These are phyloP conservation scores for Clitopilus hobsonii DNA, from an alignment of 768 basidiomycete genomes.

Conservation along the genomic window DNA sequence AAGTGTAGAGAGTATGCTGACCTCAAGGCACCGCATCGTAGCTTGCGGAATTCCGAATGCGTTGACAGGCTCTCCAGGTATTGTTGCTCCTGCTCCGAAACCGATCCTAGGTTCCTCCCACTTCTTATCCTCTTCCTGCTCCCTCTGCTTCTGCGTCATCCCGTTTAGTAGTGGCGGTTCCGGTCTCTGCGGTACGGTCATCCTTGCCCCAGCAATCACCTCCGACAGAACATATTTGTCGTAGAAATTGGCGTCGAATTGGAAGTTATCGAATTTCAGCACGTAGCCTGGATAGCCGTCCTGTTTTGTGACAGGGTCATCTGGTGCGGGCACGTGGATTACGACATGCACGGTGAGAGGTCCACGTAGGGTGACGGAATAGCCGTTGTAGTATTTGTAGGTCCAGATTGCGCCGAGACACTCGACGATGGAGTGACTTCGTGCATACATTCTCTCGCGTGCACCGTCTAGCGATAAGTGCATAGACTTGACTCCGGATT, in stretches of 20 bases:
- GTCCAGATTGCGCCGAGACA: constrained; percentile 77
- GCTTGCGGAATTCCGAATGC: constrained; percentile 87
- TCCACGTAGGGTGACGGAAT: constrained; percentile 71
- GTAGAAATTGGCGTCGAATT: constrained; percentile 68
- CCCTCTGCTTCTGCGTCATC: constrained; percentile 16
- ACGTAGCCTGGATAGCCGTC: constrained; percentile 12
- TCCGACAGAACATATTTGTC: constrained; percentile 75
- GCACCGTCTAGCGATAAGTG: constrained; percentile 74
- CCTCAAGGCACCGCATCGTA: constrained; percentile 86
- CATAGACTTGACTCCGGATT: constrained; percentile 85
- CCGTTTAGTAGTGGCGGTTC: constrained; percentile 27
- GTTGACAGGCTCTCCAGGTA: constrained; percentile 82
- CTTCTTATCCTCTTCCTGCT: constrained; percentile 40
- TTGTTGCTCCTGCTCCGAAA: constrained; percentile 56
- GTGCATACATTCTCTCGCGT: constrained; percentile 50
- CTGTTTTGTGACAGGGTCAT: constrained; percentile 9
- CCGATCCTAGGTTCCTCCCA: constrained; percentile 64
- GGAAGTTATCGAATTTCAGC: constrained; percentile 69
- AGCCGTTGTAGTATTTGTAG: constrained; percentile 75
- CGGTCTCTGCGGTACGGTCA: constrained; percentile 23
- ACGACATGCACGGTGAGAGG: constrained; percentile 66
- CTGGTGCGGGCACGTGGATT: constrained; percentile 25
- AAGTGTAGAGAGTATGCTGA: constrained; percentile 21
- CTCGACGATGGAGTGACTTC: constrained; percentile 58
- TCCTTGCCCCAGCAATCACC: constrained; percentile 47